Conservation (phyloP, 352 stramenopile genomes). For the Globisporangium okanoganense region DNA sequence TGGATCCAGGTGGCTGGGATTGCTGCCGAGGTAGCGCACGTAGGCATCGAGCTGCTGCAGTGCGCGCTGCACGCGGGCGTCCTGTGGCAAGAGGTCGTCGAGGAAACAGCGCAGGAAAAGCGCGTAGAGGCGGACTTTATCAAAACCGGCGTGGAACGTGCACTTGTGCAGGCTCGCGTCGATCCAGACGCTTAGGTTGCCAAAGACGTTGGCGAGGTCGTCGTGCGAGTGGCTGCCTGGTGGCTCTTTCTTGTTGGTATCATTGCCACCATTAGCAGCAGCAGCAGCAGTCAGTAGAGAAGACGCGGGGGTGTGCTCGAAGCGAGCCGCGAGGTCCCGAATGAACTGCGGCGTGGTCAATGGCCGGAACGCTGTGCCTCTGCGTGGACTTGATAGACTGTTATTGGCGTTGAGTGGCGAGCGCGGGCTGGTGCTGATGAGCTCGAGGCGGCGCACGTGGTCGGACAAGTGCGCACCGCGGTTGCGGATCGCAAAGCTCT, state of each 20-base stretch:
- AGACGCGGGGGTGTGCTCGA: neutral
- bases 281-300: neutral
- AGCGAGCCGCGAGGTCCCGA: neutral
- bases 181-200: slow-evolving; percentile 40
- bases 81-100: slow-evolving; percentile 22
- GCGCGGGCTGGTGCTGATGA: slow-evolving; percentile 13
- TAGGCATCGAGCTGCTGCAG: slow-evolving; percentile 25
- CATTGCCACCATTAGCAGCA: neutral
- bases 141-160: slow-evolving; percentile 24
- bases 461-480: slow-evolving; percentile 32
- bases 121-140: slow-evolving; percentile 31
- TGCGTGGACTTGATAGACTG: neutral
- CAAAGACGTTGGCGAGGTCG: slow-evolving; percentile 24
- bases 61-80: neutral
- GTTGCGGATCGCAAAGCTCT: slow-evolving; percentile 25
- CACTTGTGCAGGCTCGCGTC: slow-evolving; percentile 18
- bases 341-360: slow-evolving; percentile 5
- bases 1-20: neutral
- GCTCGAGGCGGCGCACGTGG: slow-evolving; percentile 28
- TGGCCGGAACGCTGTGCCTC: slow-evolving; percentile 5
- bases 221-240: neutral
- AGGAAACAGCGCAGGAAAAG: slow-evolving; percentile 24
- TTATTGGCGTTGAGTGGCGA: neutral
- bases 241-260: neutral
- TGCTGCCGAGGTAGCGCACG: slow-evolving; percentile 18